These are phyloP conservation scores for Arthrocladium fulminans DNA, from an alignment of 2,329 filamentous ascomycete species.

Conservation along the genomic window DNA sequence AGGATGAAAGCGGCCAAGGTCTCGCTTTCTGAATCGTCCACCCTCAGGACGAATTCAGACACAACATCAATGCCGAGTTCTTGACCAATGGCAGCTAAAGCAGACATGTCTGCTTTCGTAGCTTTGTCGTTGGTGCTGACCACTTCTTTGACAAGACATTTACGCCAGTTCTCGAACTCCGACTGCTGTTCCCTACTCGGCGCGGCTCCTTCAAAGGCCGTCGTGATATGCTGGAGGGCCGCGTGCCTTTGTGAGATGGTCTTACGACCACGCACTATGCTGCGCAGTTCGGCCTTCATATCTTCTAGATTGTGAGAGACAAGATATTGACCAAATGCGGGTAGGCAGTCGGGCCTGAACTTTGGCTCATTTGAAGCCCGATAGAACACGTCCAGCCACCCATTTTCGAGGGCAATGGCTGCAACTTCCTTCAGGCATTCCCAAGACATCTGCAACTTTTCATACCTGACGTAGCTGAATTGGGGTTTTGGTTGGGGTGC, in stretches of 20 bases:
- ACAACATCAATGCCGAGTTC: not conserved
- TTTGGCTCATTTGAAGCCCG: not conserved
- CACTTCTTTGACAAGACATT: not conserved
- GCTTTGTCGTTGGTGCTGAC: not conserved
- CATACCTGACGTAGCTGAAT: not conserved
- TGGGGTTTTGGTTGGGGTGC: not conserved
- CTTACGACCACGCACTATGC: not conserved
- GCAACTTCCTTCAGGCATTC: not conserved
- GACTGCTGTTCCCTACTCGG: not conserved
- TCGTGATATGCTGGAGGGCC: not conserved
- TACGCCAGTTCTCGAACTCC: not conserved
- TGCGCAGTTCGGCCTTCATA: not conserved
- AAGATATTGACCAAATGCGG: not conserved
- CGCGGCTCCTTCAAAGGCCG: not conserved
- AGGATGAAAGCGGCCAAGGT: not conserved
- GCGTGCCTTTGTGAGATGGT: not conserved
- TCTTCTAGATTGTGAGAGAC: not conserved
- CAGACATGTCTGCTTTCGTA: not conserved
- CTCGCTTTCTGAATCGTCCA: not conserved
- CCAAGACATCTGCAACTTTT: not conserved
- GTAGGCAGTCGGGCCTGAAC: not conserved
- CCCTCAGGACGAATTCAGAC: not conserved
- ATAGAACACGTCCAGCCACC: not conserved
- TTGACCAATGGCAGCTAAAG: not conserved
- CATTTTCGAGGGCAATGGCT: not conserved